Conservation (phyloP, 2,329 filamentous ascomycete species). For the Stachybotrys chlorohalonatus region DNA sequence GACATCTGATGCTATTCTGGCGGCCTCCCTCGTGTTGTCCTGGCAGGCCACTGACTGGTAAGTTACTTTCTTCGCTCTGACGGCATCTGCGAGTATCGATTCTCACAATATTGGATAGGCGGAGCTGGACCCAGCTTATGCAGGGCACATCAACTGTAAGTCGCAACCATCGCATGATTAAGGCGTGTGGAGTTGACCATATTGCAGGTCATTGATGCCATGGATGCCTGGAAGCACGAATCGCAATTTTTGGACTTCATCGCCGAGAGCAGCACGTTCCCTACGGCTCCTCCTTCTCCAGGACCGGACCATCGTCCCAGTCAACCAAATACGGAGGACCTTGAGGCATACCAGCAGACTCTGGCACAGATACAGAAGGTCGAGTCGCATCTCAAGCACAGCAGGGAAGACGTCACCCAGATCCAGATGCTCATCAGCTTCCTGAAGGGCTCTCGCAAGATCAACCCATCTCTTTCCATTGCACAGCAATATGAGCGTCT, state of each 20-base stretch:
- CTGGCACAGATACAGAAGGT: constrained; percentile 60
- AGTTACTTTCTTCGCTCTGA: constrained; percentile 20
- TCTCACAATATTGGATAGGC: constrained; percentile 46
- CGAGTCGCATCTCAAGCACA: constrained; percentile 58
- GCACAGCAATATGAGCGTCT: constrained; percentile 86
- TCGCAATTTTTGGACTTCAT: constrained; percentile 81
- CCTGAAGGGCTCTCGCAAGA: constrained; percentile 62
- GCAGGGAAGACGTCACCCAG: constrained; percentile 59
- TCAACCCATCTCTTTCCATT: constrained; percentile 59
- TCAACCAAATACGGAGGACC: constrained; percentile 59
- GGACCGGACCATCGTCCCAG: constrained; percentile 51
- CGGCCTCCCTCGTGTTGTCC: constrained; percentile 81
- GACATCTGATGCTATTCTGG: constrained; percentile 85
- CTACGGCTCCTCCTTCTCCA: constrained; percentile 55
- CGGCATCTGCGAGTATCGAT: not conserved
- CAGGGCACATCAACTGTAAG: constrained; percentile 82
- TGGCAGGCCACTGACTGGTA: constrained; percentile 98
- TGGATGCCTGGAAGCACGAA: constrained; percentile 86
- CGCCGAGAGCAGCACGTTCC: constrained; percentile 66
- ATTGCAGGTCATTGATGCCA: constrained; percentile 70
- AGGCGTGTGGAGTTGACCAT: not conserved
- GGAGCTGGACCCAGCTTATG: constrained; percentile 87
- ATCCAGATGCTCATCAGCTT: constrained; percentile 64
- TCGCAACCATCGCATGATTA: constrained; percentile 7
- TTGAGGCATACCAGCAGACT: constrained; percentile 58